Percentiles rank a stretch among this genome's conserved stretches.
Evolutionary conservation across 306 rosid genomes (phyloP).

Genomic region (Sicyos baderoa): DNA sequence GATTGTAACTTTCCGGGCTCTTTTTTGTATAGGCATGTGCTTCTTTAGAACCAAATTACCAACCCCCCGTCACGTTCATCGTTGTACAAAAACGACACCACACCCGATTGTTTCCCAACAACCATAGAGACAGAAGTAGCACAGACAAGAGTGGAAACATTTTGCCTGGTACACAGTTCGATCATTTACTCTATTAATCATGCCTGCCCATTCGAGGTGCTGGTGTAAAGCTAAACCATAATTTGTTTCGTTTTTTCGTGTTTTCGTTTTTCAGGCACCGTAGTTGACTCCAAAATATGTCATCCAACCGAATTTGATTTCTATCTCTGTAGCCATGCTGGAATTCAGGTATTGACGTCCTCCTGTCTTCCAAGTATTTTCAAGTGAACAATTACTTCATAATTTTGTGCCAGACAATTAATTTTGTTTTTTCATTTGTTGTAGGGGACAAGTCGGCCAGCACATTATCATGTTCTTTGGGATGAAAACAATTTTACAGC

Average conservation of each 20-base stretch:
- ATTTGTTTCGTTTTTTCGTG: not conserved
- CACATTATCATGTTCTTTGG: constrained; percentile 92
- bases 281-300: constrained; percentile 77
- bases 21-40: constrained; percentile 61
- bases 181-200: constrained; percentile 1
- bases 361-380: not conserved
- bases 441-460: constrained; percentile 90
- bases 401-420: not conserved
- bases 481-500: constrained; percentile 89
- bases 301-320: constrained; percentile 91
- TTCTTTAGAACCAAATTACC: constrained; percentile 85
- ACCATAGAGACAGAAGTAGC: constrained; percentile 70
- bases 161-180: constrained; percentile 55
- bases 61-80: constrained; percentile 88
- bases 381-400: constrained; percentile 8
- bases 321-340: constrained; percentile 94
- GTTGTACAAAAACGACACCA: constrained; percentile 94
- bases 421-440: constrained; percentile 9
- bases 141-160: constrained; percentile 82
- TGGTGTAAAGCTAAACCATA: not conserved
- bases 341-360: constrained; percentile 52
- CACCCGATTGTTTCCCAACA: constrained; percentile 71
- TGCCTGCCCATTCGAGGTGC: not conserved
- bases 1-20: not conserved
- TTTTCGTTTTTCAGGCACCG: constrained; percentile 52